Evolutionary conservation across 805 yeast species (phyloP).

Genomic region (Lipomyces sp.): DNA sequence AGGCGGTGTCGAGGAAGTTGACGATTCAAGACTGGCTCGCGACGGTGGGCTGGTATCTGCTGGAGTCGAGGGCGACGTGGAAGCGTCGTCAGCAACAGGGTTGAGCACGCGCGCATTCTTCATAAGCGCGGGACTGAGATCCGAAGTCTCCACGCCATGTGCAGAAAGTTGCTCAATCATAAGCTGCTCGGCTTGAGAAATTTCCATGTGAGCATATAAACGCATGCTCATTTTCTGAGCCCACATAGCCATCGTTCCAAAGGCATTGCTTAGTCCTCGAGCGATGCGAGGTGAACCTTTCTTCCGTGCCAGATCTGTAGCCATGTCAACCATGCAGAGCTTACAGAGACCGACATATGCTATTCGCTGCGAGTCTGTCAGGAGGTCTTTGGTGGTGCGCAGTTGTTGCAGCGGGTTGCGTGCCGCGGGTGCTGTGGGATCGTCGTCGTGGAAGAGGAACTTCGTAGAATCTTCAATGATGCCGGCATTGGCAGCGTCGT

Average conservation of each 20-base stretch:
- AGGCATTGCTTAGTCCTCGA: slow-evolving; percentile 60
- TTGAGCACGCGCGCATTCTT: slow-evolving; percentile 51
- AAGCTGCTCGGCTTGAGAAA: slow-evolving; percentile 66
- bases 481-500: slow-evolving; percentile 64
- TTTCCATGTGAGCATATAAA: slow-evolving; percentile 76
- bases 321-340: slow-evolving; percentile 73
- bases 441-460: slow-evolving; percentile 48
- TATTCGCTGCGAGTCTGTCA: slow-evolving; percentile 78
- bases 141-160: slow-evolving; percentile 76
- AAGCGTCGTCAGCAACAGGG: slow-evolving; percentile 40
- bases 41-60: neutral
- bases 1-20: neutral
- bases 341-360: slow-evolving; percentile 88
- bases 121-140: slow-evolving; percentile 62
- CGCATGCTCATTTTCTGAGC: slow-evolving; percentile 66
- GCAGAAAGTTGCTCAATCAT: slow-evolving; percentile 85
- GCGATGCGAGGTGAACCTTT: slow-evolving; percentile 52
- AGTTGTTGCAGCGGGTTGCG: slow-evolving; percentile 61
- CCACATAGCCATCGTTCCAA: slow-evolving; percentile 83
- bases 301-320: slow-evolving; percentile 65
- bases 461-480: slow-evolving; percentile 55
- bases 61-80: neutral
- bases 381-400: slow-evolving; percentile 72
- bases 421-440: slow-evolving; percentile 33
- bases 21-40: too few species aligned